These are phyloP conservation scores for Ascochyta lentis DNA, from an alignment of 2,329 filamentous ascomycete genomes.

Conservation along the genomic window DNA sequence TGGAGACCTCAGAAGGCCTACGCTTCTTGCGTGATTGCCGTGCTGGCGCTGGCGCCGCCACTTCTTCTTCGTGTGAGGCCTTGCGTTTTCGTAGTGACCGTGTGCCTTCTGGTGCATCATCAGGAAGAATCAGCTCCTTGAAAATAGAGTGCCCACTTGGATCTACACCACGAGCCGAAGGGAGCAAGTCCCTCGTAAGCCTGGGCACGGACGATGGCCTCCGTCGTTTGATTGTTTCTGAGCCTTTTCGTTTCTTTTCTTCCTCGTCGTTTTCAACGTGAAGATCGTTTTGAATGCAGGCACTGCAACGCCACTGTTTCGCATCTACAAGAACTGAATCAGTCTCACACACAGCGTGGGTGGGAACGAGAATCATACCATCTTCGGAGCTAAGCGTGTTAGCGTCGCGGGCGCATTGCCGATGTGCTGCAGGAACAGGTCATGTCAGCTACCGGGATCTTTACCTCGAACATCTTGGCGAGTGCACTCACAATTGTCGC, in stretches of 20 bases:
- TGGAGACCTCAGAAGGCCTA: slow-evolving; percentile 46
- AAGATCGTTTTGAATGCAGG: slow-evolving; percentile 59
- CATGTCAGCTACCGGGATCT: slow-evolving; percentile 53
- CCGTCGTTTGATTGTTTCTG: slow-evolving; percentile 50
- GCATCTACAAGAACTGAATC: slow-evolving; percentile 54
- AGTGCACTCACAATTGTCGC: slow-evolving; percentile 75
- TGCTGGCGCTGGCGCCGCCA: slow-evolving; percentile 56
- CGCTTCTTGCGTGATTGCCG: slow-evolving; percentile 52
- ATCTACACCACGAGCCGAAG: slow-evolving; percentile 69
- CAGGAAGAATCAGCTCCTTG: slow-evolving; percentile 73
- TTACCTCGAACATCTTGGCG: slow-evolving; percentile 29
- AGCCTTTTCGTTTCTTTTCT: slow-evolving; percentile 5
- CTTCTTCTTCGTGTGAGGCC: slow-evolving; percentile 72
- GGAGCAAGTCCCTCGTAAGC: slow-evolving; percentile 74
- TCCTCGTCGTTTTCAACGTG: slow-evolving; percentile 23
- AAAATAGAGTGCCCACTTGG: slow-evolving; percentile 74
- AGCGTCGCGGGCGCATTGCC: slow-evolving; percentile 82
- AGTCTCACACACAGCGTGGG: slow-evolving; percentile 7
- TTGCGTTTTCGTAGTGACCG: slow-evolving; percentile 84
- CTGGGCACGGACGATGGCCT: slow-evolving; percentile 69
- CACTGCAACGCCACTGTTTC: slow-evolving; percentile 67
- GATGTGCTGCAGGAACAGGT: slow-evolving; percentile 74
- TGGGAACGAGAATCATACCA: slow-evolving; percentile 59
- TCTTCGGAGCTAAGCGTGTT: slow-evolving; percentile 67
- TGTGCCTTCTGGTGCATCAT: slow-evolving; percentile 77